Evolutionary conservation across 306 rosid genomes (phyloP), one percentile per base, ranked within the genome.

Genomic region (Cucurbita moschata): DNA sequence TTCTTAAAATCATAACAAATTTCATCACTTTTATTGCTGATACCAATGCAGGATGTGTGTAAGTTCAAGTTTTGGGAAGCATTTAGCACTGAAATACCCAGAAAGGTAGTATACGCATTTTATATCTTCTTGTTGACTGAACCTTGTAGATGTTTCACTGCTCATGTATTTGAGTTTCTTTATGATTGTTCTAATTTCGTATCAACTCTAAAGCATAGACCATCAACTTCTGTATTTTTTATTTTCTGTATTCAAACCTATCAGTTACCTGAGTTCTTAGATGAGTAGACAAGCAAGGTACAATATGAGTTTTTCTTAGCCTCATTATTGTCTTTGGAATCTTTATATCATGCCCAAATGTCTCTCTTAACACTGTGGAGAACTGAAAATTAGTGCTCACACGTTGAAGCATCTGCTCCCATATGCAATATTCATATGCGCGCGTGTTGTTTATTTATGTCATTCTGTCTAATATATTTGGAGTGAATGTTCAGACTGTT

Each of bases 21-120:
- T 76, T 75, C 46, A 56, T 13, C 73, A 65, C 68, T 26, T 55
- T 30, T 38, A 16, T 80, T 76, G 21, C 73, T 8, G 14, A 37
- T 72, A 56, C 46, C 72, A 64, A 54, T 80, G 7, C 86, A 90
- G 96, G 82, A 78, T 76, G 60, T 63, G 63, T 72, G 79, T 55
- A 73, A 68, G 19, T 75, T 51, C 42, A 79, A 53, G 53, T 54
- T 73, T 70, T 82, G 62, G 74, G 81, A 79, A 80, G 56, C 81
- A 11, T 84, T 88, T 46, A 77, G 82, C 75, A 62, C 87, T 1
- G 81, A 79, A 47, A 46, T 65, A 23, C 77, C 85, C 53, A 75
- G 76, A 43, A 82, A 74, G 86, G 89, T 87, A 75, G 49, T 21
- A 66, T 43, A 19, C 46, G 18, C 50, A 66, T 19, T 42, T 43